These are phyloP conservation scores for Phytomonas serpens DNA, from an alignment of 208 protist species.

Conservation along the genomic window DNA sequence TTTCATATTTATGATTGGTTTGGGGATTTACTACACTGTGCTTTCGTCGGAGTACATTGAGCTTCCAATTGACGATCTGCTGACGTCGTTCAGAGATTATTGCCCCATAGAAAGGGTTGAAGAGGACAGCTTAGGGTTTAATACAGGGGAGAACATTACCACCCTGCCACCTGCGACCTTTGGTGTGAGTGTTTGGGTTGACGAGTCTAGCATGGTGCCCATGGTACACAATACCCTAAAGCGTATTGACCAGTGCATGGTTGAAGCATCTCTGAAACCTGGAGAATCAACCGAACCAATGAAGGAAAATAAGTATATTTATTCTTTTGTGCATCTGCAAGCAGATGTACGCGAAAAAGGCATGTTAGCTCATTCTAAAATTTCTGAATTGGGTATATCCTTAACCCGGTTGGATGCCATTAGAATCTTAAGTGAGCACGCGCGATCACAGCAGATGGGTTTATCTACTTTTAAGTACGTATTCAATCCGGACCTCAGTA, in stretches of 20 bases:
- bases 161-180: conserved; percentile 28
- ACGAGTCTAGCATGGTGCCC: conserved; percentile 27
- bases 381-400: not conserved
- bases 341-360: conserved; percentile 9
- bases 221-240: conserved; percentile 39
- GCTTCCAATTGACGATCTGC: conserved; percentile 30
- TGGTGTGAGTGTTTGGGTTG: conserved; percentile 62
- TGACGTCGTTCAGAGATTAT: conserved; percentile 18
- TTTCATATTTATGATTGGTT: conserved; percentile 19
- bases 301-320: not conserved
- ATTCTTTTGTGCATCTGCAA: conserved; percentile 32
- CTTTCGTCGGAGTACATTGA: conserved; percentile 32
- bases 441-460: conserved; percentile 47
- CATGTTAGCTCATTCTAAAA: not conserved
- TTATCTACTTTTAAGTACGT: conserved; percentile 46
- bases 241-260: conserved; percentile 30
- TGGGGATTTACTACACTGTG: conserved; percentile 37
- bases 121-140: not conserved
- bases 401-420: not conserved
- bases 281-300: not conserved
- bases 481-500: conserved; percentile 30
- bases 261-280: not conserved
- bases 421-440: not conserved
- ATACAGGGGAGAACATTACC: not conserved
- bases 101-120: conserved; percentile 7